Conservation (phyloP, 75 land plant species). For the Cupressus sempervirens region DNA sequence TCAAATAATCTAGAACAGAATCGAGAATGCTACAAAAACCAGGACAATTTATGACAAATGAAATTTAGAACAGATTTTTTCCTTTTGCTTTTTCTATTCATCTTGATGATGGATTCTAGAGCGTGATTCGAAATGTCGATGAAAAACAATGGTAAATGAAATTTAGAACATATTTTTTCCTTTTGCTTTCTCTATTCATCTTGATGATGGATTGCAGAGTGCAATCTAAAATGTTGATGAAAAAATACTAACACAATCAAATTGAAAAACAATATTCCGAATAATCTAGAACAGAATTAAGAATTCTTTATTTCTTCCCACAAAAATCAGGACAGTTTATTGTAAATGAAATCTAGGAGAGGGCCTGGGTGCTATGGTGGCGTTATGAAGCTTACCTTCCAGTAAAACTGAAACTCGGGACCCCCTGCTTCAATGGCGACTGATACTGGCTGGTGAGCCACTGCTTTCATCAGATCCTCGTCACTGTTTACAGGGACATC, state of each 20-base stretch:
- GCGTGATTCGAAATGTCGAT: no score
- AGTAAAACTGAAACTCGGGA: conserved; percentile 26
- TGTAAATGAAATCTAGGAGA: background rate
- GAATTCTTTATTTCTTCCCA: background rate
- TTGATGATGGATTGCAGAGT: no score
- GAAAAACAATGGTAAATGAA: no score
- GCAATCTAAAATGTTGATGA: no score
- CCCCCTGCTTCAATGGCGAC: conserved; percentile 37
- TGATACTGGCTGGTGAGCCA: conserved; percentile 43
- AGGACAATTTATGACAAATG: background rate
- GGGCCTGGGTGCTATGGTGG: background rate
- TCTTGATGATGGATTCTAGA: no score
- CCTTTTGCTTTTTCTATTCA: no score
- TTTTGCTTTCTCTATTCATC: no score
- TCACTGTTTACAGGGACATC: conserved; percentile 40
- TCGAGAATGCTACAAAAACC: background rate
- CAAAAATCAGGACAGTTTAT: background rate
- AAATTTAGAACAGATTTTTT: background rate
- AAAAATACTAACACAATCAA: no score
- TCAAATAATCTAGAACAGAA: background rate
- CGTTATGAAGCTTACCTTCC: background rate
- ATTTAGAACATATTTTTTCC: no score
- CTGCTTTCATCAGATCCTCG: conserved; percentile 41
- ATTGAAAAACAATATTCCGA: no score
- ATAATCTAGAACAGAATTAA: background rate